A percentile compares a stretch with the other conserved stretches of the same genome.
These are phyloP conservation scores for Pestalotiopsis fici DNA, from an alignment of 2,329 filamentous ascomycete species.

Conservation along the genomic window DNA sequence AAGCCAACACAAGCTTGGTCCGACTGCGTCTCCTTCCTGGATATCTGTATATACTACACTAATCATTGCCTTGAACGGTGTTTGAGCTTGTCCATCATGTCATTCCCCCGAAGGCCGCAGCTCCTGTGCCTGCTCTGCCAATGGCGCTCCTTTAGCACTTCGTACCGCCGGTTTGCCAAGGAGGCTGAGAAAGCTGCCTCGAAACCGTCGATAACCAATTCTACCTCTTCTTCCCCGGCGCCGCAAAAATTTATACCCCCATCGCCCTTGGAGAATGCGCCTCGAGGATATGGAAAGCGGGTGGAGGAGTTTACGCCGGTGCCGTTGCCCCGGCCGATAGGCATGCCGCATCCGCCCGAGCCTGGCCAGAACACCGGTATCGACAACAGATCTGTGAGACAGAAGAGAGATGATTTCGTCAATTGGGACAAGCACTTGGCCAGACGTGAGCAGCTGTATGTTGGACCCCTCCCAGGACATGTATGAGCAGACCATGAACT, in stretches of 20 bases:
- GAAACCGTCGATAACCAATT: conserved; percentile 6
- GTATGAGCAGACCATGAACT: background rate
- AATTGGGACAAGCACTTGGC: conserved; percentile 83
- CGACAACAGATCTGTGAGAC: conserved; percentile 64
- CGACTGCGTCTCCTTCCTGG: background rate
- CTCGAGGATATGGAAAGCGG: conserved; percentile 59
- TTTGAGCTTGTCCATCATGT: conserved; percentile 13
- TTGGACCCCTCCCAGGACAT: background rate
- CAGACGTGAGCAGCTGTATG: conserved; percentile 74
- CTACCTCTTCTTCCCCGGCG: conserved; percentile 18
- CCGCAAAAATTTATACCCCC: conserved; percentile 28
- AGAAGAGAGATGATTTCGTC: conserved; percentile 79
- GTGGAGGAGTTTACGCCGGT: conserved; percentile 58
- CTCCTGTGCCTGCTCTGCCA: conserved; percentile 51
- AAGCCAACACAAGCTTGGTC: background rate
- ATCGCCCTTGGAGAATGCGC: conserved; percentile 56
- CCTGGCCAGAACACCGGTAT: conserved; percentile 81
- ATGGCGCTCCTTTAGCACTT: conserved; percentile 50
- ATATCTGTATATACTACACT: background rate
- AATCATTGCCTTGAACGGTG: background rate
- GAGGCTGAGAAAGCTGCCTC: conserved; percentile 19
- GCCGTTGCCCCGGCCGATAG: conserved; percentile 74
- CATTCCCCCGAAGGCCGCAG: conserved; percentile 29
- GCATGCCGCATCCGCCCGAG: conserved; percentile 72
- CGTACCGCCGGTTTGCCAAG: conserved; percentile 36